Evolutionary conservation across 768 basidiomycete genomes (phyloP), one percentile per base, ranked within the genome.

Genomic region (Symmetrospora coprosmae): DNA sequence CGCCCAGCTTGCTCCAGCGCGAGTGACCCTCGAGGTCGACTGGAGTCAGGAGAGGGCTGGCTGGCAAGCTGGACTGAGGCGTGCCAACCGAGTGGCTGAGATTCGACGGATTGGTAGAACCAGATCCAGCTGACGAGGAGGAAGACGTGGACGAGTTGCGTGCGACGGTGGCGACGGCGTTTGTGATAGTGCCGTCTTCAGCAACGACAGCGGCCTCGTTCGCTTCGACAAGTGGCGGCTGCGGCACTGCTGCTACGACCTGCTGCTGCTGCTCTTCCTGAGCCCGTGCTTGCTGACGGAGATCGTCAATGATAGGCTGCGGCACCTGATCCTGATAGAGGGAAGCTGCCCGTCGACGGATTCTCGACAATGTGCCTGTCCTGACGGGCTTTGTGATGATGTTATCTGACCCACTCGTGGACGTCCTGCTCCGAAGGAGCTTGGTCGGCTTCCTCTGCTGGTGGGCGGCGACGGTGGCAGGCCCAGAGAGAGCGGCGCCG

Each of bases 81-180:
- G 55, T 58, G 13, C 46, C 55, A 21, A 58, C 17, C 14, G 55
- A 58, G 43, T 46, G 38, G 17, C 16, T 35, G 16, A 28, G 31
- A 17, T 34, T 30, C 8, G 49, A 50, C 7, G 49, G 49, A 50
- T 58, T 41, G 31, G 55, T 34, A 43, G 55, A 47, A 16, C 27
- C 33, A 3, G 45, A 58, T 8, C 41, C 55, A 21, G 31, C 43
- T 17, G 55, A 58, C 8, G 55, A 58, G 2, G 55, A 58, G 9
- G 55, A 58, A 4, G 55, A 58, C 7, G 55, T 58, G 4, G 55
- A 58, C 31, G 40, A 58, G 28, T 58, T 58, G 13, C 55, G 39
- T 19, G 40, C 43, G 4, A 58, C 55, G 8, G 55, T 14, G 14
- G 55, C 55, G 30, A 8, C 31, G 17, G 34, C 52, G 8, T 55